Base-by-base conservation (phyloP, 2,329 filamentous ascomycete species). In the Beauveria sp. region DNA sequence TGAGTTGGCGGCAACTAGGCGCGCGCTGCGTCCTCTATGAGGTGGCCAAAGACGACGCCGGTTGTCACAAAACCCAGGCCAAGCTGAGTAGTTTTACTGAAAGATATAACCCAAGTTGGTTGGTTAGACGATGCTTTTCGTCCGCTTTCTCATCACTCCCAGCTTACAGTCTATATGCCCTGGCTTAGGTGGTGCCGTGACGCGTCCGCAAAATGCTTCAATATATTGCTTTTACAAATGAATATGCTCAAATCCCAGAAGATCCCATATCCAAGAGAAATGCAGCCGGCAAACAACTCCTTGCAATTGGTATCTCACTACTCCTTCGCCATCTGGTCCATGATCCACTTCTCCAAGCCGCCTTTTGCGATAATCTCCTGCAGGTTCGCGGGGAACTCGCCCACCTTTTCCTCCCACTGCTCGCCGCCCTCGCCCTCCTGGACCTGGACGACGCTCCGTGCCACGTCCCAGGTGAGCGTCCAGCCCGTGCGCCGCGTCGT, bases 401-500 rank as follows among this genome's bases (percentile, higher is more conserved):
- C 67, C 20, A 69, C 67, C 63, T 69, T 67, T 45, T 69, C 64
- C 59, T 64, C 52, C 67, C 68, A 70, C 10, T 22, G 43, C 28
- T 65, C 62, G 5, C 68, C 68, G 22, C 51, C 54, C 14, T 64
- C 49, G 16, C 64, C 65, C 52, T 69, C 66, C 28, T 62, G 63
- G 38, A 70, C 65, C 62, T 64, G 54, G 22, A 69, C 38, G 6
- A 55, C 46, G 20, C 64, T 66, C 3, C 62, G 61, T 6, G 26
- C 46, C 5, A 68, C 58, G 45, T 67, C 65, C 66, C 67, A 68
- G 10, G 61, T 64, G 20, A 68, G 52, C 1, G 60, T 92, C 92
- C 91, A 96, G 16, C 91, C 91, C 0, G 91, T 96, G 34, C 90
- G 81, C 31, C 87, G 80, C 0, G 90, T 93, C 18, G 85, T 74